These are phyloP conservation scores for Comarum palustre DNA, from an alignment of 306 rosid species.

Conservation along the genomic window DNA sequence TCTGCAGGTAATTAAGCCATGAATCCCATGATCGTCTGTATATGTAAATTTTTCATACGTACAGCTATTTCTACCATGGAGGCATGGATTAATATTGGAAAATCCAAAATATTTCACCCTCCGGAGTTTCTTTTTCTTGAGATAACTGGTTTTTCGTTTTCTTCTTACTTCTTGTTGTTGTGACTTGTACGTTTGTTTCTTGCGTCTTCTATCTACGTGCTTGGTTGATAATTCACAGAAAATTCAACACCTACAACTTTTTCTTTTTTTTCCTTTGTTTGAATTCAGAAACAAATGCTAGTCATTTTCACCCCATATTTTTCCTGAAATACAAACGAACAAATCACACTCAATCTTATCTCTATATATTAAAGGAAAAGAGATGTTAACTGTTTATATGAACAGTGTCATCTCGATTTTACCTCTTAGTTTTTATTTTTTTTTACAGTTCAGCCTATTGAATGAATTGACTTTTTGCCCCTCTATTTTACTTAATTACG, in stretches of 20 bases:
- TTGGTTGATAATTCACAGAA: constrained; percentile 1
- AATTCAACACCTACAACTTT: background rate
- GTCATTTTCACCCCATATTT: background rate
- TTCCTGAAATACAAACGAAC: background rate
- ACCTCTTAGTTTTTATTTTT: no score
- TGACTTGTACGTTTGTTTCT: constrained; percentile 15
- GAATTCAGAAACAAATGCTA: background rate
- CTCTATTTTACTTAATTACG: no score
- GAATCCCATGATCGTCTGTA: background rate
- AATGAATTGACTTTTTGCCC: no score
- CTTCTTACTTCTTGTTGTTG: background rate
- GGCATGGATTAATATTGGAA: no score
- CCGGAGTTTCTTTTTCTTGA: no score
- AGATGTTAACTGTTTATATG: no score
- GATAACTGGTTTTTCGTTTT: background rate
- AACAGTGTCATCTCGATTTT: no score
- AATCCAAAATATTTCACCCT: background rate
- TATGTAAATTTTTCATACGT: background rate
- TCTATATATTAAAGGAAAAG: no score
- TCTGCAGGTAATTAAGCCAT: no score
- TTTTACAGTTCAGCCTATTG: no score
- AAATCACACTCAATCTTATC: constrained; percentile 1
- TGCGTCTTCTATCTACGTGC: background rate
- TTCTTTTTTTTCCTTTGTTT: background rate
- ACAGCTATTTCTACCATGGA: background rate